Evolutionary conservation across 768 basidiomycete genomes (phyloP), one percentile per base, ranked within the genome.

Genomic region (Boletus rubroflammeus): DNA sequence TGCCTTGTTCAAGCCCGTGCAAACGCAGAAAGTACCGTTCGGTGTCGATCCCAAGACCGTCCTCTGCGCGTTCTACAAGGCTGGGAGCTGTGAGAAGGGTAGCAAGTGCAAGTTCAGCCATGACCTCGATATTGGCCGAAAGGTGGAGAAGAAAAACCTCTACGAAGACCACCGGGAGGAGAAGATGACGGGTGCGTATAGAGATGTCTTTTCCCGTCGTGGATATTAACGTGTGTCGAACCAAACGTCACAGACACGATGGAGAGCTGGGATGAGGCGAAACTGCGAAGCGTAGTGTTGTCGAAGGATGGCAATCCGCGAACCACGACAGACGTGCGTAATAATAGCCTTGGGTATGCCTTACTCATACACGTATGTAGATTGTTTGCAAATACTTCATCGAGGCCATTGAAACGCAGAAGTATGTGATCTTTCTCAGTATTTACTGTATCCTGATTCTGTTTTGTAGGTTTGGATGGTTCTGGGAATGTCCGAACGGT

Each of bases 381-480:
- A 97, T 99, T 66, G 96, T 99, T 5, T 99, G 97, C 85, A 98
- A 96, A 72, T 84, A 75, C 75, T 99, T 99, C 67, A 90, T 99
- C 62, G 86, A 96, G 66, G 96, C 97, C 43, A 96, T 99, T 67
- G 97, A 99, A 70, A 76, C 79, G 3, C 84, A 90, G 68, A 94
- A 93, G 79, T 90, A 68, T 54, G 70, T 56, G 25, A 32, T 35
- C 25, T 21, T 32, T 50, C 23, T 35, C 9, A 3, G 14, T 7
- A 15, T 3, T 5, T 2, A 2, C 2, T 23, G 11, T n/a, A 41
- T 13, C 25, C 47, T 47, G 23, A 54, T 44, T 19, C n/a, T 41
- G 3, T 21, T 34, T 42, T 43, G 1, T 40, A 84, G 84, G 64
- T 93, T 90, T 64, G 92, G 93, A 26, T 95, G 93, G 93, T 96